Base-by-base conservation (phyloP, 768 basidiomycete species). In the Phlegmacium glaucopus region DNA sequence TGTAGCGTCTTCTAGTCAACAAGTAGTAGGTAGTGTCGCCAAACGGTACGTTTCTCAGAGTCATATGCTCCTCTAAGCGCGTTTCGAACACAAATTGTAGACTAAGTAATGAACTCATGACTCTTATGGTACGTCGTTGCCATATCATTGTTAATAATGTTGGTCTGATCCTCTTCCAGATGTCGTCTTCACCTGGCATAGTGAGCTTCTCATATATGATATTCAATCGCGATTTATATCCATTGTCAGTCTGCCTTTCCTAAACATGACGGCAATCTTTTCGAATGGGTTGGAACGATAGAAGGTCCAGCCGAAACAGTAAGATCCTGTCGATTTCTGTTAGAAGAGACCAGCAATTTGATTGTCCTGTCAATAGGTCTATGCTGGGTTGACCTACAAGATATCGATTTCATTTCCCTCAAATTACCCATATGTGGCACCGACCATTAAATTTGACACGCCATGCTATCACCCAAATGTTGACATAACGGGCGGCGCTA, bases 381-480 rank as follows among this genome's bases (percentile, higher is more conserved):
- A 94, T 55, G 80, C 78, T 35, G 89, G 85, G 11, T 72, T 94
- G 45, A 77, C 78, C 16, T 94, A 89, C 75, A 85, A 85, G 56
- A 87, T 95, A 56, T 81, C 82, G 8, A 89, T 95, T 45, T 75
- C 79, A 10, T 95, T 94, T 70, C 91, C 90, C 6, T 68, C 85
- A 49, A 90, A 90, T 63, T 95, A 94, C 61, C 93, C 93, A 15
- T 94, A 90, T 65, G 82, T 83, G 9, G 76, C 93, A 4, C 93
- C 93, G 0, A 72, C 77, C 8, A 90, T 95, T 66, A 87, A 85
- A 61, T 95, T 93, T 56, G 89, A 90, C 43, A 83, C 90, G 4
- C 88, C 90, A 6, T 93, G 91, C 70, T 94, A 79, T 70, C 92
- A 95, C 59, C 92, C 93, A 7, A 94, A 94, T 57, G 88, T 94